phyloP scores from a whole-genome alignment of 2,329 filamentous ascomycete species.

The Phaeomoniella chlamydospora region DNA sequence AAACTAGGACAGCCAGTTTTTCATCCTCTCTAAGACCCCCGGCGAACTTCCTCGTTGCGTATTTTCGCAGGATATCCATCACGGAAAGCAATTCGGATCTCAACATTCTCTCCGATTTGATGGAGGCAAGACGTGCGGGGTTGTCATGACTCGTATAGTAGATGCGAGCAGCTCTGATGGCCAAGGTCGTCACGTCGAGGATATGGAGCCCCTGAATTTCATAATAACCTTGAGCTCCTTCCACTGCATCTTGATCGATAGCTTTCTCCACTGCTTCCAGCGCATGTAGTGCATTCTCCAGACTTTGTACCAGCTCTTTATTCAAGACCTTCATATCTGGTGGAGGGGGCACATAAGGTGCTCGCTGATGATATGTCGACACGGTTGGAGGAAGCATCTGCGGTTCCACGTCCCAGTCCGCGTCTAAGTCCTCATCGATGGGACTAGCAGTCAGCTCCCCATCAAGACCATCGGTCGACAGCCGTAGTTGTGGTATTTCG shows the following conservation, averaged over 20 bases:
- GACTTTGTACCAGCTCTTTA: constrained; percentile 48
- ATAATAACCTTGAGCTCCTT: constrained; percentile 51
- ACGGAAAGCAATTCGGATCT: constrained; percentile 72
- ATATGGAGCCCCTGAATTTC: constrained; percentile 87
- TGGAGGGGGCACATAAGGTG: constrained; percentile 67
- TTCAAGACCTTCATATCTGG: constrained; percentile 73
- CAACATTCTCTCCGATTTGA: constrained; percentile 76
- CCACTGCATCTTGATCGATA: constrained; percentile 25
- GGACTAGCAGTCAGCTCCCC: constrained; percentile 32
- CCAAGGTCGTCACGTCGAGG: constrained; percentile 80
- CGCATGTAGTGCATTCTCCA: constrained; percentile 55
- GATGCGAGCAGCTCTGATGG: constrained; percentile 88
- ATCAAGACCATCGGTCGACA: constrained; percentile 23
- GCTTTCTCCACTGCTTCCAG: constrained; percentile 34
- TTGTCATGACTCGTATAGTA: constrained; percentile 92
- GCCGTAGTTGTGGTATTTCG: constrained; percentile 23
- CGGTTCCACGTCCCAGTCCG: constrained; percentile 49
- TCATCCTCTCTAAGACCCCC: constrained; percentile 72
- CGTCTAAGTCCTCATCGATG: constrained; percentile 29
- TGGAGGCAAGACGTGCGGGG: constrained; percentile 68
- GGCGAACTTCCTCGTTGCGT: constrained; percentile 75
- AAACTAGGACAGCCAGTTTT: constrained; percentile 56
- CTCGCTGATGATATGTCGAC: constrained; percentile 82
- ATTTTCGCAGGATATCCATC: constrained; percentile 81
- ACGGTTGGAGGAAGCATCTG: constrained; percentile 91